Conservation (phyloP, 768 basidiomycete genomes). For the Xerocomus spinulosus region DNA sequence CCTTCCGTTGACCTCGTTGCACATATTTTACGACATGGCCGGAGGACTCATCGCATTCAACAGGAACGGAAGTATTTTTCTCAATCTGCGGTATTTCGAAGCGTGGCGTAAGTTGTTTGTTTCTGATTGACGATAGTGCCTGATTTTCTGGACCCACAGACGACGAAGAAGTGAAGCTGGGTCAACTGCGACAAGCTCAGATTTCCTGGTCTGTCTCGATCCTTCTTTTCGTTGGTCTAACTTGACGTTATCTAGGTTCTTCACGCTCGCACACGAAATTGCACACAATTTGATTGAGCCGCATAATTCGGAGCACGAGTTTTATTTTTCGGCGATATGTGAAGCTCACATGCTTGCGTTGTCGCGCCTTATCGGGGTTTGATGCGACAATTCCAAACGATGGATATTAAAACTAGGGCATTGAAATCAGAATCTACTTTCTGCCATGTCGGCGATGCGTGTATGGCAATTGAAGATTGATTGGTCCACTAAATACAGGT, state of each 20-base stretch:
- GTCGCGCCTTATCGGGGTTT: constrained; percentile 28
- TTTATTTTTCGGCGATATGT: constrained; percentile 89
- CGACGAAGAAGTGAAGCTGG: constrained; percentile 57
- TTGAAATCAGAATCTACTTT: no score
- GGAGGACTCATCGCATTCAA: constrained; percentile 94
- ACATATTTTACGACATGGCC: constrained; percentile 79
- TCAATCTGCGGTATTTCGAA: constrained; percentile 83
- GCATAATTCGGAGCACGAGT: constrained; percentile 91
- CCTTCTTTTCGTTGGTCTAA: neutral
- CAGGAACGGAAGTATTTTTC: constrained; percentile 77
- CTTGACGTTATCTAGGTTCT: constrained; percentile 55
- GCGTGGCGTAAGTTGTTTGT: constrained; percentile 70
- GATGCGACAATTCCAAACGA: neutral
- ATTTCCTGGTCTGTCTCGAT: constrained; percentile 63
- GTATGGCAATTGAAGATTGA: no score
- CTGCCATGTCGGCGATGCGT: no score
- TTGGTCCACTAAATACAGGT: no score
- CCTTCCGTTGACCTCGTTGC: constrained; percentile 67
- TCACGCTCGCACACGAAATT: constrained; percentile 88
- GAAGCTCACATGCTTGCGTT: constrained; percentile 55
- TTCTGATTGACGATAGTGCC: neutral
- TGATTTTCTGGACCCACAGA: constrained; percentile 47
- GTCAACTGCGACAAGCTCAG: constrained; percentile 56
- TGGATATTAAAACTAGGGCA: neutral
- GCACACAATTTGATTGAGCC: constrained; percentile 85